A percentile compares a stretch with the other conserved stretches of the same genome.
These are phyloP conservation scores for Metarhizium brunneum DNA, from an alignment of 2,329 filamentous ascomycete species.

Conservation along the genomic window DNA sequence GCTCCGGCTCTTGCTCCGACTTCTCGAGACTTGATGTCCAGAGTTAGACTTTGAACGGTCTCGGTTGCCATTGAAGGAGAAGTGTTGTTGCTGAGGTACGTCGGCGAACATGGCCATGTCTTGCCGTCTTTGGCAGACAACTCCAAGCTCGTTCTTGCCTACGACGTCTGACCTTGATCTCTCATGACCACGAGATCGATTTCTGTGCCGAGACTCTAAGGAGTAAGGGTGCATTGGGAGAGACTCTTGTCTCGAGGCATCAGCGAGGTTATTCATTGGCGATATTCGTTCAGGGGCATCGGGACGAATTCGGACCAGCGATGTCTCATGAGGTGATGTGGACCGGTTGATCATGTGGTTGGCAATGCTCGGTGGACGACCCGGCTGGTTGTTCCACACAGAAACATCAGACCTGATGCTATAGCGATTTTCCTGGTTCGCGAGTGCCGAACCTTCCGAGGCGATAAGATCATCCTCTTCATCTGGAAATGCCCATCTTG, in stretches of 20 bases:
- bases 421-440: background rate
- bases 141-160: background rate
- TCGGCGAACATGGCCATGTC: background rate
- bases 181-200: background rate
- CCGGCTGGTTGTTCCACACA: background rate
- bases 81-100: background rate
- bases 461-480: background rate
- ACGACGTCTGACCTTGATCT: background rate
- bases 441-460: background rate
- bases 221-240: background rate
- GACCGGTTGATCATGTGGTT: background rate
- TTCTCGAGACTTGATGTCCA: background rate
- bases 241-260: background rate
- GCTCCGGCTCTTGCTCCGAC: background rate
- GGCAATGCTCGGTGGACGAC: background rate
- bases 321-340: background rate
- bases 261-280: background rate
- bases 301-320: background rate
- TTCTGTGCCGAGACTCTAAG: background rate
- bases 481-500: background rate
- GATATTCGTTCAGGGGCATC: background rate
- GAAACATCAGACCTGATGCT: background rate
- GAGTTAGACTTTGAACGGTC: background rate
- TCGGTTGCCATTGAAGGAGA: background rate
- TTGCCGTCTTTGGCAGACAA: background rate